Evolutionary conservation across 441 rosid species (phyloP).

Genomic region (Biscutella laevigata): DNA sequence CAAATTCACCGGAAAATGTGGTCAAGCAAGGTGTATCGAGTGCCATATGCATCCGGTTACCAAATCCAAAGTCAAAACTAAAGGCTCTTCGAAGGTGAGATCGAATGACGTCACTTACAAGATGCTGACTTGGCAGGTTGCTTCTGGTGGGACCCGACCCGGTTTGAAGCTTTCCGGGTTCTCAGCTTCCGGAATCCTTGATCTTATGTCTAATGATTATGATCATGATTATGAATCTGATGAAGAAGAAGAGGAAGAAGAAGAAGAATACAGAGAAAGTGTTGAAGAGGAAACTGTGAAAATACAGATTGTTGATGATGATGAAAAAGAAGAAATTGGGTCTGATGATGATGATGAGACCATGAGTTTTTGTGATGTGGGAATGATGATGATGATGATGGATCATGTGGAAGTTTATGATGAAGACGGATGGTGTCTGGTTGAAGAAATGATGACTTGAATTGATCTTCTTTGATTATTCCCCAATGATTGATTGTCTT

Average conservation of each 20-base stretch:
- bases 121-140: conserved; percentile 45
- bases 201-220: conserved; percentile 29
- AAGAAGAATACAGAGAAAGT: conserved; percentile 17
- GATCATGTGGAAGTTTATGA: conserved; percentile 29
- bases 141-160: conserved; percentile 16
- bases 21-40: conserved; percentile 35
- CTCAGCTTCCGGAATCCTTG: conserved; percentile 46
- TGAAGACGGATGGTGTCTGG: conserved; percentile 56
- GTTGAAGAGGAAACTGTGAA: conserved; percentile 13
- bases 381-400: conserved; percentile 20
- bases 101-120: conserved; percentile 25
- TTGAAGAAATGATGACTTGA: conserved; percentile 34
- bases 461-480: conserved; percentile 7
- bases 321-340: background rate
- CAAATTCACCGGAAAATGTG: conserved; percentile 67
- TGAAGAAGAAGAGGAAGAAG: background rate
- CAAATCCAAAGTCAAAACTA: conserved; percentile 23
- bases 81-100: conserved; percentile 32
- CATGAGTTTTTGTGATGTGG: conserved; percentile 32
- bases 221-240: conserved; percentile 16
- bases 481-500: conserved; percentile 10
- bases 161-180: conserved; percentile 34
- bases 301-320: conserved; percentile 2
- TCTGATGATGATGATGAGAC: conserved; percentile 17
- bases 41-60: conserved; percentile 25